These are phyloP conservation scores for Kentomonas sorsogonicus DNA, from an alignment of 208 protist genomes.

Conservation along the genomic window DNA sequence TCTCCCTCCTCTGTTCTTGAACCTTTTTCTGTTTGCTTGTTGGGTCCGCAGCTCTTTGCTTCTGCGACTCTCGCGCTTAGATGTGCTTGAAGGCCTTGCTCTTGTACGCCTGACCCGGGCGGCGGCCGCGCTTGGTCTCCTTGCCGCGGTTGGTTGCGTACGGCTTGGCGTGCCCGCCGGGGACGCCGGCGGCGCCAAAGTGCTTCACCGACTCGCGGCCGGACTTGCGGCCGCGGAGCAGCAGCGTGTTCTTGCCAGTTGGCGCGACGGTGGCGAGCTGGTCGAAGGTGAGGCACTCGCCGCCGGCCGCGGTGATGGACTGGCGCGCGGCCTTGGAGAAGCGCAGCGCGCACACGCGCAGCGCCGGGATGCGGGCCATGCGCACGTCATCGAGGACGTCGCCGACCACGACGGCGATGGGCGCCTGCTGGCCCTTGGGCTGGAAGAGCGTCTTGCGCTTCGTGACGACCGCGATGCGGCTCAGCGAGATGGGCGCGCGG, in stretches of 20 bases:
- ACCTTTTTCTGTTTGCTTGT: no score
- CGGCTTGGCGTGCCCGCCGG: constrained; percentile 88
- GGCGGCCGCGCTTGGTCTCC: constrained; percentile 93
- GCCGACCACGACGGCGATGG: constrained; percentile 97
- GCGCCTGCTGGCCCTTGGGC: constrained; percentile 74
- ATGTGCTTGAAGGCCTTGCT: constrained; percentile 70
- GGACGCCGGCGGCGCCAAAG: constrained; percentile 97
- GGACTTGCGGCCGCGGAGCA: constrained; percentile 95
- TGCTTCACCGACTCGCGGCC: constrained; percentile 96
- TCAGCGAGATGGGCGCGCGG: constrained; percentile 95
- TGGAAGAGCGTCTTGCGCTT: constrained; percentile 86
- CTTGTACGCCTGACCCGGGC: constrained; percentile 81
- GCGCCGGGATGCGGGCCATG: constrained; percentile 92
- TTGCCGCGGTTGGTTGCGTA: constrained; percentile 72
- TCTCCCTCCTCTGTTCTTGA: no score
- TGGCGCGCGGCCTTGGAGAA: constrained; percentile 98
- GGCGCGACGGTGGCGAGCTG: constrained; percentile 94
- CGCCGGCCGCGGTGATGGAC: constrained; percentile 97
- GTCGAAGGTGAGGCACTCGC: constrained; percentile 99
- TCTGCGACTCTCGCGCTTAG: no score
- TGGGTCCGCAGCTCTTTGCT: no score
- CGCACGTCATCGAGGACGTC: constrained; percentile 99
- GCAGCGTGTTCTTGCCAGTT: constrained; percentile 96
- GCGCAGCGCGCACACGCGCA: constrained; percentile 97
- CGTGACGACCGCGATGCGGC: constrained; percentile 92